Base-by-base conservation (phyloP, 2,329 filamentous ascomycete species). In the Fusarium succisae region DNA sequence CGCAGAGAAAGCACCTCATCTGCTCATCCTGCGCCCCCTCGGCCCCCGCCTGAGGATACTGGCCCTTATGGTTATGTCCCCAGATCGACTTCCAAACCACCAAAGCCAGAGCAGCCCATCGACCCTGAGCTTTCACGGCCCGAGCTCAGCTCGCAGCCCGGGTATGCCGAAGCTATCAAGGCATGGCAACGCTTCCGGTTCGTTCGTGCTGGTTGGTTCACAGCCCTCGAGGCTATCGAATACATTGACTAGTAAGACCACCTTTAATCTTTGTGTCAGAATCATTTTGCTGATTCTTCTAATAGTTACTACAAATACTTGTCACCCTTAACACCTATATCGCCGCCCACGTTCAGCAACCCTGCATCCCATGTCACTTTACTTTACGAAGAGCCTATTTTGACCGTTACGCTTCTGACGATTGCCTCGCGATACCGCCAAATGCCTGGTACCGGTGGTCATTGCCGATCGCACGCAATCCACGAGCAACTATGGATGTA, bases 401-500 rank as follows among this genome's bases (percentile, higher is more conserved):
- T 99, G 17, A 93, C 94, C 4, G 93, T 98, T 41, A 97, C 96
- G 0, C 90, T 99, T 38, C 87, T 99, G 67, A 97, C 96, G 13
- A 96, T 98, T 60, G 90, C 96, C 5, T 97, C 95, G 10, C 91
- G 96, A 57, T 97, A 98, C 81, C 92, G 93, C 80, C 90, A 90
- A 68, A 91, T 98, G 54, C 88, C 91, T 26, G 94, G 94, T 3
- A 91, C 95, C 1, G 95, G 94, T 6, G 93, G 94, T 2, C 88
- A 92, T 70, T 97, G 94, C 54, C 91, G 96, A 57, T 94, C 95
- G 0, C 94, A 96, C 78, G 93, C 94, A 54, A 97, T 99, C 62
- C 96, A 98, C 76, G 94, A 98, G 78, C 95, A 97, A 81, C 89
- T 98, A 10, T 99, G 96, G 96, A 94, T 91, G 37, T 97, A 98